Conservation (phyloP, 768 basidiomycete genomes). For the Leccinum sublutescens region DNA sequence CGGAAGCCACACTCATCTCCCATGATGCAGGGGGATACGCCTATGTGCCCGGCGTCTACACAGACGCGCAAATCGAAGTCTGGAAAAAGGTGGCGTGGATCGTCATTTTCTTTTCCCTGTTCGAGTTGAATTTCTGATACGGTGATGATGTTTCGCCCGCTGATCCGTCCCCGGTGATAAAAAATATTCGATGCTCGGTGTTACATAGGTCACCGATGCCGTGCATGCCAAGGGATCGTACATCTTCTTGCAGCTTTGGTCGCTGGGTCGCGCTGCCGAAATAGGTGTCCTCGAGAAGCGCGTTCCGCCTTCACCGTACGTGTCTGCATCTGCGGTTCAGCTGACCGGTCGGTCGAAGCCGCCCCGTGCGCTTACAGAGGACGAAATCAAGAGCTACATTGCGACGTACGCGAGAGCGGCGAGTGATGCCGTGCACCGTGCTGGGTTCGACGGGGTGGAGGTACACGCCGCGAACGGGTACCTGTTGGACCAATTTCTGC, state of each 20-base stretch:
- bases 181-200: neutral
- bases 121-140: neutral
- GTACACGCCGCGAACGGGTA: neutral
- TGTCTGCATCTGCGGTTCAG: neutral
- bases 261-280: neutral
- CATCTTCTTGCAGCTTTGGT: neutral
- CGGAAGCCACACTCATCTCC: neutral
- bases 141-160: neutral
- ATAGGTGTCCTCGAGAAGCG: neutral
- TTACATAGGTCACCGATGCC: neutral
- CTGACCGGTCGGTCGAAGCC: neutral
- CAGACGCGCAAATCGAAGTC: neutral
- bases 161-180: neutral
- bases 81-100: neutral
- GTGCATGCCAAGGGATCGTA: neutral
- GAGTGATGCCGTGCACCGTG: neutral
- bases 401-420: neutral
- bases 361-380: neutral
- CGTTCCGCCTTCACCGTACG: neutral
- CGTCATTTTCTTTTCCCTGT: neutral
- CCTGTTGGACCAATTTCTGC: neutral
- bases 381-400: neutral
- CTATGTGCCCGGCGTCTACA: neutral
- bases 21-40: neutral
- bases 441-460: neutral